Base-by-base conservation (phyloP, 2,329 filamentous ascomycete genomes). In the Hymenoscyphus scutula region DNA sequence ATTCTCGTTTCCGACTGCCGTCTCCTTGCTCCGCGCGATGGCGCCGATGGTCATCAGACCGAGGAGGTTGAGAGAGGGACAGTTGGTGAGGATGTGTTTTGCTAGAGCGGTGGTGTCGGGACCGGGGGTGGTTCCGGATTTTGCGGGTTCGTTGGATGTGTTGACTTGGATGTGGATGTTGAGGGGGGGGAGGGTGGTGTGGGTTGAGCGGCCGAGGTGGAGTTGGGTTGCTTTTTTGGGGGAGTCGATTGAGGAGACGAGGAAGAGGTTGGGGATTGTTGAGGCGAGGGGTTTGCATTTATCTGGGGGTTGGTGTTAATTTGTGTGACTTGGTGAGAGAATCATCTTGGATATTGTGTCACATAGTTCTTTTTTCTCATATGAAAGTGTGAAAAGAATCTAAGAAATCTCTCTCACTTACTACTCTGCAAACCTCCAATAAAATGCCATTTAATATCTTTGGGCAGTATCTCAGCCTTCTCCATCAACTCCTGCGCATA, bases 31-130 rank as follows among this genome's bases (percentile, higher is more conserved):
- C 65, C 94, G 80, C 56, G 92, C 94, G 75, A 98, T 96, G 19
- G 94, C 92, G 1, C 95, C 95, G 72, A 99, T 98, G 1, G 95
- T 99, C 95, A 99, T 99, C 41, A 99, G 77, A 0, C 95, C 95
- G 32, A 89, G 82, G 2, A 99, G 79, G 62, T 84, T 80, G 41
- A 99, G 79, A 74, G 88, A 82, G 1, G 90, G 87, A 75, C 92
- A 96, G 41, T 85, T 80, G 4, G 88, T 81, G 11, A 84, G 75
- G 59, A 99, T 85, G 71, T 89, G 83, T 59, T 81, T 82, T 74
- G 91, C 94, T 45, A 98, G 79, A 0, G 78, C 80, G 1, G 85
- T 75, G 56, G 85, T 80, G 61, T 89, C 79, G 15, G 82, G 77
- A 1, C 81, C 82, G 0, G 93, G 94, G 5, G 85, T 79, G 54